A percentile compares a stretch with the other conserved stretches of the same genome.
Conservation (phyloP, 1,284 basidiomycete species). For the Phenoliferia sp. region DNA sequence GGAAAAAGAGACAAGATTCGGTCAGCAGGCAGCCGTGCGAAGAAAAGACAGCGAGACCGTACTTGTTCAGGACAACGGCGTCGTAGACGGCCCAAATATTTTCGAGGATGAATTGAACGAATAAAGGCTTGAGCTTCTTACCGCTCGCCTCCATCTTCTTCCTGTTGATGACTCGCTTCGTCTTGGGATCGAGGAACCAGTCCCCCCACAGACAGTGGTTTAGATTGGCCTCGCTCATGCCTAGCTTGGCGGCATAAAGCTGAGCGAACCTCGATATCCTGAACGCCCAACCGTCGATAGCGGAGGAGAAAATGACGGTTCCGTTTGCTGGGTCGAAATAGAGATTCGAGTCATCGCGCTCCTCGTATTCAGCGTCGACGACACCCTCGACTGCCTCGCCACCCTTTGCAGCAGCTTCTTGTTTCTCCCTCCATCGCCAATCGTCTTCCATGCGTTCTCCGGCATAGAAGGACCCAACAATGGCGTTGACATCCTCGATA, state of each 20-base stretch:
- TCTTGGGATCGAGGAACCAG: conserved; percentile 94
- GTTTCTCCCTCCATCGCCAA: conserved; percentile 84
- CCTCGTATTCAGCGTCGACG: conserved; percentile 57
- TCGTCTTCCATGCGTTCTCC: conserved; percentile 97
- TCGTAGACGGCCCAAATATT: conserved; percentile 98
- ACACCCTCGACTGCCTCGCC: conserved; percentile 48
- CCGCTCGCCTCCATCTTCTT: conserved; percentile 60
- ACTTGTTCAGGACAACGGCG: conserved; percentile 79
- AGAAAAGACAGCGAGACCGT: conserved; percentile 43
- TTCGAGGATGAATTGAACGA: conserved; percentile 95
- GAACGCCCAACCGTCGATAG: conserved; percentile 98
- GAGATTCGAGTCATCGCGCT: conserved; percentile 94
- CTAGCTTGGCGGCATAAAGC: conserved; percentile 85
- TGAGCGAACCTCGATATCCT: conserved; percentile 89
- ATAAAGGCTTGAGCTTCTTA: conserved; percentile 77
- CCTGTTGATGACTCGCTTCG: conserved; percentile 84
- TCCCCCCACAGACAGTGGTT: conserved; percentile 93
- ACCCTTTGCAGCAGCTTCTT: conserved; percentile 66
- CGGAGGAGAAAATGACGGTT: conserved; percentile 95
- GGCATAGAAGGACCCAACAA: conserved; percentile 95
- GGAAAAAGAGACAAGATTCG: not conserved
- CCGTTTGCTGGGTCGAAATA: conserved; percentile 96
- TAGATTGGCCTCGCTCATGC: conserved; percentile 82
- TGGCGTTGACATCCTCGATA: conserved; percentile 96
- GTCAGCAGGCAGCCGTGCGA: conserved; percentile 5